Percentiles rank a stretch among this genome's conserved stretches.
These are phyloP conservation scores for Penicillium sp. DNA, from an alignment of 2,329 filamentous ascomycete species.

Conservation along the genomic window DNA sequence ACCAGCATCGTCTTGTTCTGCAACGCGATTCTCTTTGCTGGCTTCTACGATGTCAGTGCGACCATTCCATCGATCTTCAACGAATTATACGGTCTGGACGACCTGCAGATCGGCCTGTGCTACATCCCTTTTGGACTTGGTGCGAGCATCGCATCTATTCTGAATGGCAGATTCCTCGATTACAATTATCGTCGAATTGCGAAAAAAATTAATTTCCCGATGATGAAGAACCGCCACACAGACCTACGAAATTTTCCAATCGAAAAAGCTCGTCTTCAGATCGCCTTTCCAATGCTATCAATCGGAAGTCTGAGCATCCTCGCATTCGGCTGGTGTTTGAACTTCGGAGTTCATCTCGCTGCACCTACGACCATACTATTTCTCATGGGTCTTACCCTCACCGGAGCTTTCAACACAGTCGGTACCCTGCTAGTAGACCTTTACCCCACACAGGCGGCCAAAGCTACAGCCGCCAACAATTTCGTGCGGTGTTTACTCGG, in stretches of 20 bases:
- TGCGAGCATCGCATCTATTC: conserved; percentile 38
- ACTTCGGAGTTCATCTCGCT: conserved; percentile 32
- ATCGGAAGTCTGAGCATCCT: conserved; percentile 32
- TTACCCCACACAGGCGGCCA: conserved; percentile 41
- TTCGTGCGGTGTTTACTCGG: conserved; percentile 45
- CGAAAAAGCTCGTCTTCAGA: conserved; percentile 43
- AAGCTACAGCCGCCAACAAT: conserved; percentile 47
- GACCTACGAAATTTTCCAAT: conserved; percentile 44
- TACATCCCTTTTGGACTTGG: conserved; percentile 46
- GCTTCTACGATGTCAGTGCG: conserved; percentile 44
- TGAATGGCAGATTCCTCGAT: conserved; percentile 44
- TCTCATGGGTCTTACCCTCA: conserved; percentile 39
- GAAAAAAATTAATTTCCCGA: conserved; percentile 28
- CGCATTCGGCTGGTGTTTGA: conserved; percentile 44
- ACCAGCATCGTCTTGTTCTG: conserved; percentile 37
- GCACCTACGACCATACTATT: conserved; percentile 42
- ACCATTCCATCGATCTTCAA: conserved; percentile 39
- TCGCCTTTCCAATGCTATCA: conserved; percentile 39
- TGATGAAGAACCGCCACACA: conserved; percentile 34
- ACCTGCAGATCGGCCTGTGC: conserved; percentile 43
- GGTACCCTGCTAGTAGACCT: conserved; percentile 50
- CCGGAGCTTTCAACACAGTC: conserved; percentile 43
- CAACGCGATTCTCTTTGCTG: conserved; percentile 40
- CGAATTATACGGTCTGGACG: conserved; percentile 38
- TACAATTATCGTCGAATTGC: conserved; percentile 44